Conservation (phyloP, 257 asterid species). For the Craterostigma plantagineum region DNA sequence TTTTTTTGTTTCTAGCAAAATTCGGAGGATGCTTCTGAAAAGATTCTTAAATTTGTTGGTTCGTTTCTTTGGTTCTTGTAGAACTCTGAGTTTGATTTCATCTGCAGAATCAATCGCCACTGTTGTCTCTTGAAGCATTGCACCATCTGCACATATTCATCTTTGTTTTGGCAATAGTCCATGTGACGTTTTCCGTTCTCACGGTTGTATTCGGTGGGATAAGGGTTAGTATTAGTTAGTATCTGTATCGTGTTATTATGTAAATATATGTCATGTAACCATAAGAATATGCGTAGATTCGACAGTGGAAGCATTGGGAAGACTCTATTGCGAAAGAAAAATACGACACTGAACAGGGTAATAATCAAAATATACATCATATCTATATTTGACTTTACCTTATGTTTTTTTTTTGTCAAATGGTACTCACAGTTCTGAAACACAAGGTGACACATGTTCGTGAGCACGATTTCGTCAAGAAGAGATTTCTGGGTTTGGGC, state of each 20-base stretch:
- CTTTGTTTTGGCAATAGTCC: conserved; percentile 77
- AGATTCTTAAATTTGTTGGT: background rate
- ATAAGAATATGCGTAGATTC: conserved; percentile 30
- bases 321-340: conserved; percentile 52
- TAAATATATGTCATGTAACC: conserved; percentile 1
- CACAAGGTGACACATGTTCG: conserved; percentile 67
- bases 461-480: conserved; percentile 73
- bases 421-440: conserved; percentile 26
- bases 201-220: conserved; percentile 63
- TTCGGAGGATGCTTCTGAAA: too few species aligned
- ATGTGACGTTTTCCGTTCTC: conserved; percentile 64
- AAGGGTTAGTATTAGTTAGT: conserved; percentile 22
- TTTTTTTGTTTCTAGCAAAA: too few species aligned
- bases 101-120: conserved; percentile 46
- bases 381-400: background rate
- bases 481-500: conserved; percentile 61
- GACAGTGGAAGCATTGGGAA: conserved; percentile 95
- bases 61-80: too few species aligned
- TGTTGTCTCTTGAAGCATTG: conserved; percentile 57
- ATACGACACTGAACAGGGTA: conserved; percentile 36
- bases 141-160: conserved; percentile 76
- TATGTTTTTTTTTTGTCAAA: background rate
- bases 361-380: background rate
- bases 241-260: conserved; percentile 3
- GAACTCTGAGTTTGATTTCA: conserved; percentile 1